Evolutionary conservation across 2,329 filamentous ascomycete species (phyloP).

Genomic region (Catunica adiposa): DNA sequence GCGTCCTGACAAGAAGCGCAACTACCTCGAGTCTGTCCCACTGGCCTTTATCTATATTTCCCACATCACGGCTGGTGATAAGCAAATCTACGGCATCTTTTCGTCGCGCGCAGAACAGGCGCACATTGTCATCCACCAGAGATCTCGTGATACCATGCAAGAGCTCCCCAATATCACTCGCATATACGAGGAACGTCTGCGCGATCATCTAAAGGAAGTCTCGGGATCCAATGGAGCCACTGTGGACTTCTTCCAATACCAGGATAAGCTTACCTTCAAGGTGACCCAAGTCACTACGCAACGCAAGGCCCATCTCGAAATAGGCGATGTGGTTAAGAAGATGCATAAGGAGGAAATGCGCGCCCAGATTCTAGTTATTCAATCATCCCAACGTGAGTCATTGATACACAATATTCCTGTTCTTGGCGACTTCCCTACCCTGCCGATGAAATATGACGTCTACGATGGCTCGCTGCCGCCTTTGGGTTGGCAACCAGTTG

Average conservation of each 20-base stretch:
- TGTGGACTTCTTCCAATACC: slow-evolving; percentile 73
- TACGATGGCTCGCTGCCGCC: slow-evolving; percentile 78
- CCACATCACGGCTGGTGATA: slow-evolving; percentile 77
- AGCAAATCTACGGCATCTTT: slow-evolving; percentile 86
- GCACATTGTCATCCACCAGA: slow-evolving; percentile 76
- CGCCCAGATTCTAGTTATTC: slow-evolving; percentile 72
- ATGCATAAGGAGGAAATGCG: slow-evolving; percentile 70
- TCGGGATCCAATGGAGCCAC: slow-evolving; percentile 44
- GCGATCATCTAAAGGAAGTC: slow-evolving; percentile 47
- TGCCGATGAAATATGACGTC: slow-evolving; percentile 66
- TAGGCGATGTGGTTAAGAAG: slow-evolving; percentile 78
- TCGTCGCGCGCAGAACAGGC: slow-evolving; percentile 68
- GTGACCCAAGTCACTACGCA: slow-evolving; percentile 76
- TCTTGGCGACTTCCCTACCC: slow-evolving; percentile 66
- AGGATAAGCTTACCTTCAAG: slow-evolving; percentile 72
- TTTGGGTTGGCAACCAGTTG: slow-evolving; percentile 81
- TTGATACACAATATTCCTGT: slow-evolving; percentile 73
- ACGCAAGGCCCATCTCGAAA: slow-evolving; percentile 73
- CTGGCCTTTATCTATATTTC: slow-evolving; percentile 84
- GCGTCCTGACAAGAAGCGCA: slow-evolving; percentile 42
- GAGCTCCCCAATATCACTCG: slow-evolving; percentile 81
- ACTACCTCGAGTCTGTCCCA: slow-evolving; percentile 59
- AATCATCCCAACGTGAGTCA: slow-evolving; percentile 69
- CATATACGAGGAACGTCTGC: slow-evolving; percentile 65
- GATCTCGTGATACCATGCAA: slow-evolving; percentile 56